These are phyloP conservation scores for Gossypium herbaceum DNA, from an alignment of 345 rosid genomes.

Conservation along the genomic window DNA sequence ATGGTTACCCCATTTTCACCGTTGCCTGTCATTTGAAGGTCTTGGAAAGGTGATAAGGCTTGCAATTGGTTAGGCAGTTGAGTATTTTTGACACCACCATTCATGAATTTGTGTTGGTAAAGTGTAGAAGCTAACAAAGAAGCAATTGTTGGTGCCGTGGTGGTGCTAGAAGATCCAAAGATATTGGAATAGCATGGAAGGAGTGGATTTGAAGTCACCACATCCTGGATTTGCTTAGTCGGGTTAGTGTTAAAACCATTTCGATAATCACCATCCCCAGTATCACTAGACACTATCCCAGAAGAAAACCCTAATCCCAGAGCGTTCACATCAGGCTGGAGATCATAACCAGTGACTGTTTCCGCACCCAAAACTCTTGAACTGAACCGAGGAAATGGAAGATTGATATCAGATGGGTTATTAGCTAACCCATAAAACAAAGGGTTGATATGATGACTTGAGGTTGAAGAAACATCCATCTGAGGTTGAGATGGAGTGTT, in stretches of 20 bases:
- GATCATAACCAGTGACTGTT: constrained; percentile 46
- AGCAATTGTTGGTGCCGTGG: constrained; percentile 36
- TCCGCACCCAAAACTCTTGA: constrained; percentile 32
- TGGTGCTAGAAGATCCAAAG: constrained; percentile 36
- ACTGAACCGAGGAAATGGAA: constrained; percentile 46
- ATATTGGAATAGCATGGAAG: constrained; percentile 43
- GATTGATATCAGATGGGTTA: constrained; percentile 41
- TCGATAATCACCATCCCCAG: constrained; percentile 11
- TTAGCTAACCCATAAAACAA: constrained; percentile 57
- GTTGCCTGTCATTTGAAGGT: constrained; percentile 40
- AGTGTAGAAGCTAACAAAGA: constrained; percentile 51
- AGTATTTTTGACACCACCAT: constrained; percentile 29
- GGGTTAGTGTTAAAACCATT: constrained; percentile 23
- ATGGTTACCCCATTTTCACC: constrained; percentile 27
- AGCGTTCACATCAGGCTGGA: constrained; percentile 45
- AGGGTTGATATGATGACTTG: constrained; percentile 44
- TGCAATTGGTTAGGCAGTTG: constrained; percentile 40
- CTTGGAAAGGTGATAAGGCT: constrained; percentile 43
- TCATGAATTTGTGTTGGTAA: constrained; percentile 46
- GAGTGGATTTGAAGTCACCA: constrained; percentile 33
- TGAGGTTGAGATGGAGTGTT: constrained; percentile 34
- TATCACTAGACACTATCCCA: constrained; percentile 27
- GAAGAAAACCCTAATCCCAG: constrained; percentile 71
- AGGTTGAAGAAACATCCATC: constrained; percentile 35
- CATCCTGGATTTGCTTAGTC: constrained; percentile 35